Evolutionary conservation across 306 rosid genomes (phyloP).

Genomic region (Hippophae rhamnoides): DNA sequence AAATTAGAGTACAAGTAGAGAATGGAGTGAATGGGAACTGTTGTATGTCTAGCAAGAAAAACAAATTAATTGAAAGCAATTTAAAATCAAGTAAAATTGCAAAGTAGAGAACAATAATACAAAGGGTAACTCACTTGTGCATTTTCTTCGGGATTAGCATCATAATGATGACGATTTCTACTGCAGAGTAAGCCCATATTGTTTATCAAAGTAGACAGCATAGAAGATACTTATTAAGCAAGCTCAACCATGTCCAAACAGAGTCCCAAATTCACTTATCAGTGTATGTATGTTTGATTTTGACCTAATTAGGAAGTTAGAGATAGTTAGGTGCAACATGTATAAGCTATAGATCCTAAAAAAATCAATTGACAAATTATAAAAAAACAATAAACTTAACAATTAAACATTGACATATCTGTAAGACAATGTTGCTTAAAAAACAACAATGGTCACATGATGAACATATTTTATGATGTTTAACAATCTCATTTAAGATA

Average conservation of each 20-base stretch:
- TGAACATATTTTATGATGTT: neutral
- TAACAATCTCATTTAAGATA: neutral
- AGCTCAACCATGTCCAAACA: slow-evolving; percentile 32
- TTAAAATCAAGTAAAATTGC: neutral
- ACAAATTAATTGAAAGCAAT: neutral
- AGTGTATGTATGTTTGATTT: slow-evolving; percentile 22
- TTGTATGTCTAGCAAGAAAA: neutral
- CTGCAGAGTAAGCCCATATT: slow-evolving; percentile 95
- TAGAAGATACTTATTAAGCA: slow-evolving; percentile 51
- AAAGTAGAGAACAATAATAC: neutral
- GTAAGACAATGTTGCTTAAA: neutral
- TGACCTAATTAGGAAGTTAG: slow-evolving; percentile 34
- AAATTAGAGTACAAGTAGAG: slow-evolving; percentile 15
- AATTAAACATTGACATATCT: neutral
- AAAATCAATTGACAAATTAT: too few relatives aligned
- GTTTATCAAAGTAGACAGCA: slow-evolving; percentile 58
- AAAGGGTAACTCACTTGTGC: slow-evolving; percentile 51
- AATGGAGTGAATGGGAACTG: neutral
- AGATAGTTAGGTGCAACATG: slow-evolving; percentile 14
- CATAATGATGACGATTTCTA: slow-evolving; percentile 57
- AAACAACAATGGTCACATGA: neutral
- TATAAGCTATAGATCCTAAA: too few relatives aligned
- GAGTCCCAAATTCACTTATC: slow-evolving; percentile 26
- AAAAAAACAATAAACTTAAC: too few relatives aligned
- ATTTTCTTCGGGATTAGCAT: slow-evolving; percentile 66